Conservation (phyloP, 768 basidiomycete species). For the Rubroboletus satanas region DNA sequence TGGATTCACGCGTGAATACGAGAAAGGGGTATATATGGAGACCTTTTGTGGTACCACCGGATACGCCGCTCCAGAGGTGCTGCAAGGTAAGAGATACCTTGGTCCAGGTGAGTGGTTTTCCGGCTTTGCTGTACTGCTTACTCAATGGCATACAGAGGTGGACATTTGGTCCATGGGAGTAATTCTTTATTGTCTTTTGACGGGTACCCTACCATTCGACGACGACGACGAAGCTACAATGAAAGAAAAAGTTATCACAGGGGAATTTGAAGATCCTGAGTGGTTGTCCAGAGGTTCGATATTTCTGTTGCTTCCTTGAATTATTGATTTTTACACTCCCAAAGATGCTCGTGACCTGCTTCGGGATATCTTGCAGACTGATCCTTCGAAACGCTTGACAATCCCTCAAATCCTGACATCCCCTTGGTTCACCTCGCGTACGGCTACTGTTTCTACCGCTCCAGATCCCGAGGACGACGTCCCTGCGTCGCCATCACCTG, state of each 20-base stretch:
- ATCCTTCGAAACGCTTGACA: constrained; percentile 68
- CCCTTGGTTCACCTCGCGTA: constrained; percentile 69
- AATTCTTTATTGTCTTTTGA: constrained; percentile 85
- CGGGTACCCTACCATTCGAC: constrained; percentile 87
- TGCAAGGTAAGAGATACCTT: constrained; percentile 81
- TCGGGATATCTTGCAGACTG: constrained; percentile 68
- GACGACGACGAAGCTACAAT: constrained; percentile 84
- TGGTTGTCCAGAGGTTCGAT: constrained; percentile 81
- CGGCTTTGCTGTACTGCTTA: background rate
- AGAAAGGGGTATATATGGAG: constrained; percentile 73
- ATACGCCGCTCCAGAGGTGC: constrained; percentile 91
- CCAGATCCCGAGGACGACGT: constrained; percentile 13
- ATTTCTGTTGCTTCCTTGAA: constrained; percentile 8
- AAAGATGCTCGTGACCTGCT: constrained; percentile 86
- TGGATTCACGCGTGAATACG: constrained; percentile 92
- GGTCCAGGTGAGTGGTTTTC: constrained; percentile 64
- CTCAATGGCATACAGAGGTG: constrained; percentile 59
- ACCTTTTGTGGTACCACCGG: constrained; percentile 96
- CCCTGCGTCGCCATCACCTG: constrained; percentile 32
- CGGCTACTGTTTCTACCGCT: constrained; percentile 1
- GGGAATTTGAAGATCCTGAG: constrained; percentile 85
- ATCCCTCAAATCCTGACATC: constrained; percentile 85
- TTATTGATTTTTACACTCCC: constrained; percentile 5
- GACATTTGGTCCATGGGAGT: constrained; percentile 95
- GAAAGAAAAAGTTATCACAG: constrained; percentile 79